Percentiles rank a stretch among this genome's conserved stretches.
These are phyloP conservation scores for Aspergillus japonicus DNA, from an alignment of 2,329 filamentous ascomycete species.

Conservation along the genomic window DNA sequence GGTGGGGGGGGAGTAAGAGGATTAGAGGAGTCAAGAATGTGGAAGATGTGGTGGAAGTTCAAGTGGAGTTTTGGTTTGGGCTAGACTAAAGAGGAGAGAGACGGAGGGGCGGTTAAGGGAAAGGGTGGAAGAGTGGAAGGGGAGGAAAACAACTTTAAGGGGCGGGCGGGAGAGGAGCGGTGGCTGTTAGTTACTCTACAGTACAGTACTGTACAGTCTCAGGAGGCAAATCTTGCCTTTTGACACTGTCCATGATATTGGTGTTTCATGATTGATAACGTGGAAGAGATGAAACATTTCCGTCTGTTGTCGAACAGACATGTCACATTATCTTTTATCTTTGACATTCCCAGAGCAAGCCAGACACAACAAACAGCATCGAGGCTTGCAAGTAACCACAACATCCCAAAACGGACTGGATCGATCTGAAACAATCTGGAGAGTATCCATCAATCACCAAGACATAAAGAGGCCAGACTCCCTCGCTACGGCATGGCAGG, in stretches of 20 bases:
- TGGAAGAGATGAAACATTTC: background rate
- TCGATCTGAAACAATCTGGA: background rate
- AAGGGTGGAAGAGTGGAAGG: background rate
- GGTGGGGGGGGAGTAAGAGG: conserved; percentile 4
- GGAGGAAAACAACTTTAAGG: too few relatives aligned
- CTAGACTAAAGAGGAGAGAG: conserved; percentile 28
- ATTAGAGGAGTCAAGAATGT: too few relatives aligned
- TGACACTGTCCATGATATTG: background rate
- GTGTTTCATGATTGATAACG: background rate
- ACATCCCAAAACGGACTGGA: background rate
- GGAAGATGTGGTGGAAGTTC: background rate
- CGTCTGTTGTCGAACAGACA: background rate
- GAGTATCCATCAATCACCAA: background rate
- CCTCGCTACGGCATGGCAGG: too few relatives aligned
- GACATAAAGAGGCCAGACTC: background rate
- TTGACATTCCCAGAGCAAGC: too few relatives aligned
- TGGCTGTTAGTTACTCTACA: conserved; percentile 1
- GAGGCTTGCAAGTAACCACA: background rate
- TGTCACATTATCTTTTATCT: too few relatives aligned
- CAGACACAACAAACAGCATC: too few relatives aligned
- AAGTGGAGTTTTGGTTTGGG: conserved; percentile 14
- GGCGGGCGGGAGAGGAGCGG: conserved; percentile 11
- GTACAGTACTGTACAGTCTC: background rate
- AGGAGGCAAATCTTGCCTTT: conserved; percentile 12
- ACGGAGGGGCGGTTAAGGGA: conserved; percentile 8